Evolutionary conservation across 208 protist genomes (phyloP).

Genomic region (Plasmodiophora brassicae): DNA sequence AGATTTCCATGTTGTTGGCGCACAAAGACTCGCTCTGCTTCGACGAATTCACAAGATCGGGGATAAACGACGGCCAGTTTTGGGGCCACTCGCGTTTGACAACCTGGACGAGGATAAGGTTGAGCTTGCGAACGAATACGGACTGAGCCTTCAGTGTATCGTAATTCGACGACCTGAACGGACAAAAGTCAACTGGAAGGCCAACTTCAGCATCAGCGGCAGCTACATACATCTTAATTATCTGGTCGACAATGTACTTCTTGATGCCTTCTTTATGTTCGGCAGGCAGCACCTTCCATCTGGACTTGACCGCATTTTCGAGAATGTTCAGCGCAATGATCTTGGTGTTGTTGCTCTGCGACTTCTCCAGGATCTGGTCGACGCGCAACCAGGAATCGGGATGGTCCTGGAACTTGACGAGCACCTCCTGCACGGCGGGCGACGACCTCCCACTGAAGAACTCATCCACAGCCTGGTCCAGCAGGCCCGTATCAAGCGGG

Average conservation of each 20-base stretch:
- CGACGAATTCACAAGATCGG: constrained; percentile 86
- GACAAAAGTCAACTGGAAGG: not conserved
- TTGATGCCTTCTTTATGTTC: constrained; percentile 71
- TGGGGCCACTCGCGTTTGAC: constrained; percentile 93
- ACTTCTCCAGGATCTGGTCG: constrained; percentile 40
- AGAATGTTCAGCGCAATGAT: constrained; percentile 34
- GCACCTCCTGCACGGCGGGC: not conserved
- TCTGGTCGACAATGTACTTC: constrained; percentile 85
- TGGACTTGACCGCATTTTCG: constrained; percentile 56
- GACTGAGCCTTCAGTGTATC: constrained; percentile 16
- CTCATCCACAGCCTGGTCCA: constrained; percentile 37
- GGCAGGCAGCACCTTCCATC: constrained; percentile 85
- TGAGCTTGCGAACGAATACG: constrained; percentile 64
- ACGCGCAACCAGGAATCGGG: constrained; percentile 40
- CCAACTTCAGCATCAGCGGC: not conserved
- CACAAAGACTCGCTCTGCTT: constrained; percentile 82
- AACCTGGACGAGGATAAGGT: constrained; percentile 78
- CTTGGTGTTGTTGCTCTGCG: constrained; percentile 35
- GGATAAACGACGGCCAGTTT: constrained; percentile 92
- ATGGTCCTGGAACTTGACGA: constrained; percentile 42
- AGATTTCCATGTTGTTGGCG: constrained; percentile 93
- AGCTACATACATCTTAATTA: constrained; percentile 75
- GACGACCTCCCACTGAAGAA: constrained; percentile 11
- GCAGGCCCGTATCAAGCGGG: constrained; percentile 25
- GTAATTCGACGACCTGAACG: constrained; percentile 40